Evolutionary conservation across 1,284 basidiomycete species (phyloP).

Genomic region (Phylloporus sp.): DNA sequence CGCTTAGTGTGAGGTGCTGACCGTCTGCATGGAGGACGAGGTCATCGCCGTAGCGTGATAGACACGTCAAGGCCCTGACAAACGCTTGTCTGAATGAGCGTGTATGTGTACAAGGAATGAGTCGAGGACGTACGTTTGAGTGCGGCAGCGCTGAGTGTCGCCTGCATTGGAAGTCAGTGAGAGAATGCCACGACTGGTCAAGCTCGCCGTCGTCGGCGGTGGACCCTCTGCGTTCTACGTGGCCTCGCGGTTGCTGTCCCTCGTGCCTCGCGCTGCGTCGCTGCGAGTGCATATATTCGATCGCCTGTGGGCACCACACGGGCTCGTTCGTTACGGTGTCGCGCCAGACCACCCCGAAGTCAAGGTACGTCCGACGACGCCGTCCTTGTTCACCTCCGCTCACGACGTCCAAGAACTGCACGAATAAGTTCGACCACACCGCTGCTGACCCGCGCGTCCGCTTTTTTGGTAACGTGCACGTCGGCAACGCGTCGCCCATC

Average conservation of each 20-base stretch:
- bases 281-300: slow-evolving; percentile 90
- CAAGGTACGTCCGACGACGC: slow-evolving; percentile 62
- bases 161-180: slow-evolving; percentile 42
- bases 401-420: slow-evolving; percentile 78
- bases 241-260: slow-evolving; percentile 79
- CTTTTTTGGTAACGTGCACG: slow-evolving; percentile 93
- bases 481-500: slow-evolving; percentile 51
- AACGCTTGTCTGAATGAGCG: slow-evolving; percentile 54
- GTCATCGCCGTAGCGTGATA: slow-evolving; percentile 81
- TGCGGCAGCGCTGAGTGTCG: slow-evolving; percentile 46
- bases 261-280: slow-evolving; percentile 50
- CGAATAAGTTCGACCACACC: slow-evolving; percentile 89
- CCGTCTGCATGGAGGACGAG: slow-evolving; percentile 66
- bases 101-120: slow-evolving; percentile 7
- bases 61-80: slow-evolving; percentile 69
- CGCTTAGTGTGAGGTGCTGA: slow-evolving; percentile 63
- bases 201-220: slow-evolving; percentile 84
- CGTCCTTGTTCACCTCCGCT: slow-evolving; percentile 10
- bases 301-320: slow-evolving; percentile 92
- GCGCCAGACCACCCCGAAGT: slow-evolving; percentile 99
- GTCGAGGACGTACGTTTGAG: slow-evolving; percentile 48
- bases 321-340: slow-evolving; percentile 94
- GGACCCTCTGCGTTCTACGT: slow-evolving; percentile 97
- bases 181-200: slow-evolving; percentile 41
- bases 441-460: slow-evolving; percentile 76